Base-by-base conservation (phyloP, 495 filamentous ascomycete genomes). In the Aspergillus carlsbadensis region DNA sequence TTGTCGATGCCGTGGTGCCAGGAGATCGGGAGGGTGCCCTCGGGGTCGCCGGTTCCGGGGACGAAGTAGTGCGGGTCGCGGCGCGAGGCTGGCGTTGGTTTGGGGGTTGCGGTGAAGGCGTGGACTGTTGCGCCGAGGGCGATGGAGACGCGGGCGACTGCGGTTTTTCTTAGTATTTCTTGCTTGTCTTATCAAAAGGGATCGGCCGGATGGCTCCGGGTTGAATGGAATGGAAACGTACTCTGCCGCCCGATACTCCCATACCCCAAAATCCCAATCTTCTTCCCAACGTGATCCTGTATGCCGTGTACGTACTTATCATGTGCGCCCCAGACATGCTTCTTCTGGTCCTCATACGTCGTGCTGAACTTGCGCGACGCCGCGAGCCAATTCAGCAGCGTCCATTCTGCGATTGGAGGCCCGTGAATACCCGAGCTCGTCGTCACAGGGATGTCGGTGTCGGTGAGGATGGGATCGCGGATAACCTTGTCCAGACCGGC, bases 341-440 rank as follows among this genome's bases (percentile, higher is more conserved):
- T 62, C 21, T 67, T 70, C 54, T 82, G 80, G 50, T 65, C 70
- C 41, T 71, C 65, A 42, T 85, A 78, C 6, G 77, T 62, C 17
- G 55, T 22, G 43, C 65, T 63, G 62, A 79, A 84, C 56, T 84
- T 76, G 22, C 82, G 78, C 14, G 80, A 83, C 10, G 84, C 76
- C 10, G 80, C 69, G 2, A 86, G 72, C 63, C 76, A 74, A 39
- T 82, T 83, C 70, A 85, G 70, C 10, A 81, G 58, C 7, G 73
- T 69, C 88, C 89, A 95, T 76, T 96, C 91, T 0, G 89, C 78
- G 53, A 96, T 96, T 54, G 91, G 88, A 0, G 92, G 90, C 13
- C 87, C 88, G 61, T 92, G 88, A 46, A 94, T 82, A 14, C 90
- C 90, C 18, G 83, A 87, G 35, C 86, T 83, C 6, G 87, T 92